Conservation (phyloP, 306 rosid species). For the Vigna angularis region DNA sequence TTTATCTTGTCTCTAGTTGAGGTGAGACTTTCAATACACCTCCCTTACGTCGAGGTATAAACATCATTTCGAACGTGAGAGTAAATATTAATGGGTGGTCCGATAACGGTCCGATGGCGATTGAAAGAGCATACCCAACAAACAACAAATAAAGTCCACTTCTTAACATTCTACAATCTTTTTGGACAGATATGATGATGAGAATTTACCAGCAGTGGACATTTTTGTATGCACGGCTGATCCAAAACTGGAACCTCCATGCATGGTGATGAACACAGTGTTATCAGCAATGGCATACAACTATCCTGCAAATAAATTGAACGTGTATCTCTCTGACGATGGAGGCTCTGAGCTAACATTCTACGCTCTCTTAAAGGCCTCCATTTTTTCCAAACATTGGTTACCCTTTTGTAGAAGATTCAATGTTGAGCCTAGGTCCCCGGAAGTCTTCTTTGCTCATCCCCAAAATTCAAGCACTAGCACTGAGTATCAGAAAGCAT, state of each 20-base stretch:
- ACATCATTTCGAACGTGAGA: too few species aligned
- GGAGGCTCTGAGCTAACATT: conserved; percentile 73
- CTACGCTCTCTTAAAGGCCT: conserved; percentile 68
- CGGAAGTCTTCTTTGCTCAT: conserved; percentile 53
- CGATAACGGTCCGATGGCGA: fast-evolving
- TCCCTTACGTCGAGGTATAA: too few species aligned
- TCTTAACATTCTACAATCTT: neutral
- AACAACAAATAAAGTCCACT: too few species aligned
- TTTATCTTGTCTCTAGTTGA: too few species aligned
- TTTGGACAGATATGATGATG: conserved; percentile 51
- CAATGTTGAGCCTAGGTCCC: conserved; percentile 66
- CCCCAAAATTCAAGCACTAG: neutral
- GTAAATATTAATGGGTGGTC: too few species aligned
- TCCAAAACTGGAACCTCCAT: conserved; percentile 73
- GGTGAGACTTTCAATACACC: too few species aligned
- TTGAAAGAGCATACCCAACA: too few species aligned
- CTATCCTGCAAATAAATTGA: conserved; percentile 65
- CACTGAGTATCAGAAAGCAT: conserved; percentile 39
- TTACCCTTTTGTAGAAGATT: conserved; percentile 66
- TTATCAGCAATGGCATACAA: conserved; percentile 63
- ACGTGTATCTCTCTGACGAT: conserved; percentile 75
- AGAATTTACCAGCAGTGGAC: conserved; percentile 59
- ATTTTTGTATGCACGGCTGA: conserved; percentile 83
- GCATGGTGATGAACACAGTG: conserved; percentile 68
- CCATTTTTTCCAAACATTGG: conserved; percentile 67